Base-by-base conservation (phyloP, 2,329 filamentous ascomycete species). In the Lachnellula occidentalis region DNA sequence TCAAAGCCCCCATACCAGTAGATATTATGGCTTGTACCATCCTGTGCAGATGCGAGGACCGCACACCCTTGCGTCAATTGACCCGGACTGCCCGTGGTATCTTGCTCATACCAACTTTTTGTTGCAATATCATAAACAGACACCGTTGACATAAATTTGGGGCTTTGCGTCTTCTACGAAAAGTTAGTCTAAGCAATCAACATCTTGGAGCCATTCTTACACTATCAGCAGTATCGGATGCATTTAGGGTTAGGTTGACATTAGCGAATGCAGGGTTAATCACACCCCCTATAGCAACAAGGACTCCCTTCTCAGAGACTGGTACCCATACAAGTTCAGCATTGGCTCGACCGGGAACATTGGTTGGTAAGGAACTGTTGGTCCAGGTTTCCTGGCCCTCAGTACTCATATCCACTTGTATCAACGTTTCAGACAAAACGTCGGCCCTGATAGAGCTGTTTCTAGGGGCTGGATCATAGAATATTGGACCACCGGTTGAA, bases 1-100 rank as follows among this genome's bases (percentile, higher is more conserved):
- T 82, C 72, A 65, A 87, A 92, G 0, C 88, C 88, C 15, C 86
- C 88, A 66, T 87, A 91, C 75, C 91, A 81, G 70, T 90, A 90
- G 49, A 92, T 80, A 64, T 91, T 88, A 66, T 89, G 88, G 21
- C 83, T 88, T 21, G 83, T 87, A 4, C 86, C 86, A 66, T 89
- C 86, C 21, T 85, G 79, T 15, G 85, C 83, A 9, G 83, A 83
- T 34, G 83, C 85, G 17, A 87, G 79, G 0, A 86, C 83, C 7
- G 86, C 83, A 64, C 86, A 90, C 0, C 85, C 85, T 65, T 89
- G 88, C 12, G 89, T 85, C 14, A 86, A 78, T 50, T 85, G 81
- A 0, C 77, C 71, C 0, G 86, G 85, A 5, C 77, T 77, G 2
- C 86, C 86, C 0, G 78, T 79, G 0, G 87, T 90, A 31, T 81